Evolutionary conservation across 2,329 filamentous ascomycete genomes (phyloP), one percentile per base, ranked within the genome.

Genomic region (Akanthomyces uredinophilus): DNA sequence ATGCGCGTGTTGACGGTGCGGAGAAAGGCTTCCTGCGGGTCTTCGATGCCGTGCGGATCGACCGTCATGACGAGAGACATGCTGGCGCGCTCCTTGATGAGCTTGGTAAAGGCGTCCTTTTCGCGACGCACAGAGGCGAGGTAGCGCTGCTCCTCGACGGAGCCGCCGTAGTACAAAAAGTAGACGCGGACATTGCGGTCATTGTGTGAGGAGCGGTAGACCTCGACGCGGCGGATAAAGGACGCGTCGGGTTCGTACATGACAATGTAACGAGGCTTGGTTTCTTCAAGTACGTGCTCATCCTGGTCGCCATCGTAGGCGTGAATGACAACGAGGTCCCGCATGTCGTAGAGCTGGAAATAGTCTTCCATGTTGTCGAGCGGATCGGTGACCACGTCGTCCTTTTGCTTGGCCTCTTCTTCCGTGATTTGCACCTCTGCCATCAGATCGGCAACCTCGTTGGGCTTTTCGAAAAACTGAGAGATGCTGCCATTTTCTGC

Each of bases 241-340:
- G 94, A 88, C 3, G 94, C 87, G 67, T 98, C 92, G 1, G 95
- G 94, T 72, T 98, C 95, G 74, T 97, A 99, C 95, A 99, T 98
- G 77, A 99, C 90, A 63, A 99, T 92, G 74, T 97, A 97, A 64
- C 91, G 87, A 39, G 95, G 95, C 70, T 91, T 92, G 63, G 95
- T 83, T 75, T 99, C 95, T 73, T 99, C 94, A 1, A 99, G 83
- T n/a, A 98, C 83, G 72, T 96, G 91, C 72, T 98, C 95, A 73
- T 99, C 95, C 78, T 94, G 89, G 72, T 98, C 95, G 13, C 93
- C 93, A 64, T 96, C 92, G 72, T 96, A 99, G 1, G 95, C 90
- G 73, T 98, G 95, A 20, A 98, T 82, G 46, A 96, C 86, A 14
- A 98, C 83, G 22, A 98, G 79, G 67, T 96, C 91, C 67, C 91